A percentile compares a stretch with the other conserved stretches of the same genome.
phyloP scores from a whole-genome alignment of 1,284 basidiomycete genomes.

The Salmacisia buchloeana region DNA sequence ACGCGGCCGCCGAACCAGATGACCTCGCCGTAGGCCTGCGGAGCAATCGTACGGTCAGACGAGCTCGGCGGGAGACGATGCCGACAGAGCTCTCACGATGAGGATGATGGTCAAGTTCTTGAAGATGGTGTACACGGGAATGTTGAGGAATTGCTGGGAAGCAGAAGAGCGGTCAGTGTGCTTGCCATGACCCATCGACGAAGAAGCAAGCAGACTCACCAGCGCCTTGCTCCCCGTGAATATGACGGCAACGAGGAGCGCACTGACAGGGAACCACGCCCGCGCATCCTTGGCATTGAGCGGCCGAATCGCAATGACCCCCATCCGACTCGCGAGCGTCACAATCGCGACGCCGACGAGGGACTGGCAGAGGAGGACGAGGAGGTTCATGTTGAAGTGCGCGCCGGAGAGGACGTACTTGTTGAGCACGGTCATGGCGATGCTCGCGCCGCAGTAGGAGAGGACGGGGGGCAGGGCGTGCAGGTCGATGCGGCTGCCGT shows the following conservation, averaged over 20 bases:
- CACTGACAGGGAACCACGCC: constrained; percentile 89
- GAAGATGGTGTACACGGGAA: constrained; percentile 69
- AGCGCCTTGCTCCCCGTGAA: constrained; percentile 97
- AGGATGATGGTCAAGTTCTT: constrained; percentile 98
- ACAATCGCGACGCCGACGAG: constrained; percentile 70
- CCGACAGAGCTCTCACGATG: constrained; percentile 62
- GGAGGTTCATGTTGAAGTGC: constrained; percentile 93
- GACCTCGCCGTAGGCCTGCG: constrained; percentile 89
- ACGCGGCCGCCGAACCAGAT: constrained; percentile 91
- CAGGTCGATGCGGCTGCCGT: neutral
- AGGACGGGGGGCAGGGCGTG: constrained; percentile 67
- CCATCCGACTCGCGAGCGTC: constrained; percentile 64
- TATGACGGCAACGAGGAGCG: constrained; percentile 86
- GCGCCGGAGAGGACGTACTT: constrained; percentile 96
- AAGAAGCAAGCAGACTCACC: constrained; percentile 55
- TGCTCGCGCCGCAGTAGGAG: constrained; percentile 88
- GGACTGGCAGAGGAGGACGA: constrained; percentile 87
- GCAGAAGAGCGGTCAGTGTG: constrained; percentile 83
- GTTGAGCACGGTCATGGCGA: constrained; percentile 96
- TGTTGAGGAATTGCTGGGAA: constrained; percentile 62
- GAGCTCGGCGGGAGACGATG: neutral
- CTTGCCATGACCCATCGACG: too few species aligned
- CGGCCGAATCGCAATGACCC: constrained; percentile 81
- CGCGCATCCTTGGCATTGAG: constrained; percentile 81
- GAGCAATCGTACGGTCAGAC: neutral